Evolutionary conservation across 352 stramenopile genomes (phyloP).

Genomic region (Halophytophthora polymorphica): DNA sequence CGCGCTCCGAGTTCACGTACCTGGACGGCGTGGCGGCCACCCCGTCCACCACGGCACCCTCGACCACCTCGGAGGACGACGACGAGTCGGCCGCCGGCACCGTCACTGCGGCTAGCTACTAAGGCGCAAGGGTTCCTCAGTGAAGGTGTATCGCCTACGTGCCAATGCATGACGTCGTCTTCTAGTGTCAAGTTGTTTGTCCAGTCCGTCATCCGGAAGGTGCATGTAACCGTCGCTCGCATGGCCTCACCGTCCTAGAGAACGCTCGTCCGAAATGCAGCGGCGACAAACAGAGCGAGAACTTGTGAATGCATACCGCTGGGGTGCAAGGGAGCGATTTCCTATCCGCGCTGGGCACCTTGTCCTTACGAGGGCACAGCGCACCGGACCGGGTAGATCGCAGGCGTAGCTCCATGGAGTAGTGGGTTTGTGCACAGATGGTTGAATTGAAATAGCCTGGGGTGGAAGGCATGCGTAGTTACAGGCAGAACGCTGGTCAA

Average conservation of each 20-base stretch:
- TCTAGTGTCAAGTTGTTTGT: constrained; percentile 21
- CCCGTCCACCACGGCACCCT: not conserved
- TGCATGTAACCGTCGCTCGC: too few relatives aligned
- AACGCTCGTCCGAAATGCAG: constrained; percentile 3
- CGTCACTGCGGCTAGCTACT: constrained; percentile 25
- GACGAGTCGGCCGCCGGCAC: constrained; percentile 19
- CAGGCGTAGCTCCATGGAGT: too few relatives aligned
- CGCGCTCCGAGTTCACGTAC: constrained; percentile 47
- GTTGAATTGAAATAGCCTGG: too few relatives aligned
- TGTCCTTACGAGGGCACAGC: too few relatives aligned
- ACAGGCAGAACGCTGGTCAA: too few relatives aligned
- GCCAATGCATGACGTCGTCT: not conserved
- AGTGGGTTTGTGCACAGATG: too few relatives aligned
- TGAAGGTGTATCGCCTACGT: constrained; percentile 3
- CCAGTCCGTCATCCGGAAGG: constrained; percentile 7
- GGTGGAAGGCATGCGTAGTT: too few relatives aligned
- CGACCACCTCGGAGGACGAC: constrained; percentile 2
- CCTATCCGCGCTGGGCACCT: too few relatives aligned
- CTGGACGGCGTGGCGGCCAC: constrained; percentile 33
- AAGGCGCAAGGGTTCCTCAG: constrained; percentile 5
- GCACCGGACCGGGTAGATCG: too few relatives aligned
- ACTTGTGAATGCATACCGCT: too few relatives aligned
- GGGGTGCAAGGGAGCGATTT: too few relatives aligned
- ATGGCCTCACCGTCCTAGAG: not conserved
- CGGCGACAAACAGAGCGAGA: too few relatives aligned